Evolutionary conservation across 345 rosid genomes (phyloP), one percentile per base, ranked within the genome.

Genomic region (Ceriops decandra): DNA sequence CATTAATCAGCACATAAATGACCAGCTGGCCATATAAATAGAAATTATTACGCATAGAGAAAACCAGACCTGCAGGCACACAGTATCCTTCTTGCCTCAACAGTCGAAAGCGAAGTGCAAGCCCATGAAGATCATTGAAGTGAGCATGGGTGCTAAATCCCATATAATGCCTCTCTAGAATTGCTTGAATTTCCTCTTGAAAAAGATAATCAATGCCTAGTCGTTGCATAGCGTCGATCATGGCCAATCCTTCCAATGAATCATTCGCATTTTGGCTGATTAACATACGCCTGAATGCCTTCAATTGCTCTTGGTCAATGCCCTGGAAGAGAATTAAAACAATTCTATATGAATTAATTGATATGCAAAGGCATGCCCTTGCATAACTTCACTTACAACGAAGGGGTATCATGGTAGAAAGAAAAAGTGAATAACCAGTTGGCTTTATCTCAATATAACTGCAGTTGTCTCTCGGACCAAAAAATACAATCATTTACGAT

Each of bases 141-240:
- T 3, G 49, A 51, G 13, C 13, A 38, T 17, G 49, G 21, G 36
- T 24, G 63, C 10, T 24, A 22, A 16, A 63, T 21, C 58, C 5
- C 28, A 27, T 16, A 66, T 68, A 74, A 35, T 78, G 76, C 7
- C 35, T 68, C 3, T 28, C 64, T 32, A 86, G 79, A 49, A 73
- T 66, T n/a, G 72, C 66, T 15, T 74, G 69, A 60, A 83, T 84
- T 60, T 84, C 85, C 36, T 74, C 59, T 19, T 21, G 67, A n/a
- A 83, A 77, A 52, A 72, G 70, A 54, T 62, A 47, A 21, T 80
- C 76, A 57, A 82, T 21, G 21, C 83, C 82, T 19, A 84, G 70
- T 24, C 81, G 69, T 63, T 82, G 91, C 61, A 81, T 67, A 20
- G 69, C 73, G 64, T 86, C 78, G 19, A 83, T 69, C 79, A 83